These are phyloP conservation scores for Fusarium penzigii DNA, from an alignment of 2,329 filamentous ascomycete genomes.

Conservation along the genomic window DNA sequence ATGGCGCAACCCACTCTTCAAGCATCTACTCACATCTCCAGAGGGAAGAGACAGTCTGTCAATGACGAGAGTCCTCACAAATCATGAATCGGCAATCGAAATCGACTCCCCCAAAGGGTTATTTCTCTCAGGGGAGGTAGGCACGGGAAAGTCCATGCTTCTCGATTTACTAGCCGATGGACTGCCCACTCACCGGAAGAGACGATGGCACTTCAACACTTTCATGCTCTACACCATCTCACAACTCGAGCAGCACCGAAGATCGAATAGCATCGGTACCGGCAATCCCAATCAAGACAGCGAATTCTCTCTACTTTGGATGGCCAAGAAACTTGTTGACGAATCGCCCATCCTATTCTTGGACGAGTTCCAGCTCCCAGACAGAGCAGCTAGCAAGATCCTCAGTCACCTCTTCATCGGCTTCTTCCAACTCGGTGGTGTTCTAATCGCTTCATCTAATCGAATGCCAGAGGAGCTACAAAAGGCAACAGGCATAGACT, in stretches of 20 bases:
- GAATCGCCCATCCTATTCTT: conserved; percentile 76
- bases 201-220: conserved; percentile 80
- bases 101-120: conserved; percentile 73
- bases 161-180: conserved; percentile 79
- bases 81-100: conserved; percentile 69
- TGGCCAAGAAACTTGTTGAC: conserved; percentile 75
- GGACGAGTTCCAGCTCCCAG: conserved; percentile 82
- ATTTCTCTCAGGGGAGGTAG: conserved; percentile 79
- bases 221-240: conserved; percentile 82
- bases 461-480: conserved; percentile 80
- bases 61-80: conserved; percentile 67
- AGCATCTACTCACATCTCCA: conserved; percentile 57
- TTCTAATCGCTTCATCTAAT: conserved; percentile 78
- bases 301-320: conserved; percentile 69
- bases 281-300: conserved; percentile 22
- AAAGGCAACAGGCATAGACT: conserved; percentile 72
- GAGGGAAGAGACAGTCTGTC: conserved; percentile 61
- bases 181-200: conserved; percentile 71
- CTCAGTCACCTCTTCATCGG: conserved; percentile 75
- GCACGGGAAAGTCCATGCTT: conserved; percentile 84
- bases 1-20: conserved; percentile 59
- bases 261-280: conserved; percentile 23
- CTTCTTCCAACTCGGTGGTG: conserved; percentile 81
- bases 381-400: conserved; percentile 76
- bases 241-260: conserved; percentile 67